Percentiles rank a stretch among this genome's conserved stretches.
Evolutionary conservation across 345 rosid species (phyloP).

Genomic region (Hibiscus trionum): DNA sequence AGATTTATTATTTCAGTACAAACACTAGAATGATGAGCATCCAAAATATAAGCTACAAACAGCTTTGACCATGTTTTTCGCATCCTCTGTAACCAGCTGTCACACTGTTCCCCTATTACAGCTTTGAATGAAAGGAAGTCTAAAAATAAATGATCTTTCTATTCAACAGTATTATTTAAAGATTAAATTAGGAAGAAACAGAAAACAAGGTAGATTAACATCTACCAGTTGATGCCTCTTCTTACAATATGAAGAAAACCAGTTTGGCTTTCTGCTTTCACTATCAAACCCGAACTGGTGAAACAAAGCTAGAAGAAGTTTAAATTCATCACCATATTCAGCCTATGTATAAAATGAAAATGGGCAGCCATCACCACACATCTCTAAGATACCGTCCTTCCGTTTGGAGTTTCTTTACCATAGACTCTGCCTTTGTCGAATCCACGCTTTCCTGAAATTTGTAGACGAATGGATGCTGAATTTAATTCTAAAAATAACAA

Average conservation of each 20-base stretch:
- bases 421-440: slow-evolving; percentile 53
- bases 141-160: slow-evolving; percentile 3
- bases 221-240: slow-evolving; percentile 11
- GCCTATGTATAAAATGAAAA: neutral
- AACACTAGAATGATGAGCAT: neutral
- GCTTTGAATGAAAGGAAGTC: neutral
- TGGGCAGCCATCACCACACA: slow-evolving; percentile 45
- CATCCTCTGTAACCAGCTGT: slow-evolving; percentile 8
- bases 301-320: slow-evolving; percentile 16
- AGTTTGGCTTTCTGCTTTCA: slow-evolving; percentile 12
- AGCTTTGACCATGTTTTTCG: slow-evolving; percentile 7
- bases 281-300: slow-evolving; percentile 3
- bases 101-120: slow-evolving; percentile 6
- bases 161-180: neutral
- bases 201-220: neutral
- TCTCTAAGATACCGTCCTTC: slow-evolving; percentile 73
- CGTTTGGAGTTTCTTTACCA: slow-evolving; percentile 64
- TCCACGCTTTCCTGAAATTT: slow-evolving; percentile 45
- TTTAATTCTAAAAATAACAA: neutral
- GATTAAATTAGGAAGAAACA: neutral
- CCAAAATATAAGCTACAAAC: neutral
- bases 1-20: slow-evolving; percentile 1
- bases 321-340: slow-evolving; percentile 16
- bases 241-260: slow-evolving; percentile 3
- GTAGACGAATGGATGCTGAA: neutral